A percentile compares a stretch with the other conserved stretches of the same genome.
Conservation (phyloP, 2,329 filamentous ascomycete species). For the Ophiosphaerella narmari region DNA sequence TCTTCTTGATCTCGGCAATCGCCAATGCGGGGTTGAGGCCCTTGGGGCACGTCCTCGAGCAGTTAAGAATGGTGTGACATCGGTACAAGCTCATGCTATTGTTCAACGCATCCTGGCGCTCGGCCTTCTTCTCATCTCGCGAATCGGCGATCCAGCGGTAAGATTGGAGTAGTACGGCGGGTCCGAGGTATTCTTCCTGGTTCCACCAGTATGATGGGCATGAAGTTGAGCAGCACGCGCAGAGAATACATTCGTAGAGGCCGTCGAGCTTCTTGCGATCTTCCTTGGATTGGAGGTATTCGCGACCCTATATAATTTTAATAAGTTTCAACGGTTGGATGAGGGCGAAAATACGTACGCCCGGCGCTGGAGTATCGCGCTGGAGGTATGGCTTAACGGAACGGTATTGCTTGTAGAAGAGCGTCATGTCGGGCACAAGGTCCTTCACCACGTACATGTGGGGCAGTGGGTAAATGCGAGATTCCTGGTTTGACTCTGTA, state of each 20-base stretch:
- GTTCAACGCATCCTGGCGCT: slow-evolving; percentile 89
- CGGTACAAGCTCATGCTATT: slow-evolving; percentile 99
- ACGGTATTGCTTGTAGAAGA: slow-evolving; percentile 99
- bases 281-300: slow-evolving; percentile 86
- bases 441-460: slow-evolving; percentile 99
- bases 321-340: not conserved
- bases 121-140: slow-evolving; percentile 83
- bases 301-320: slow-evolving; percentile 70
- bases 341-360: slow-evolving; percentile 64
- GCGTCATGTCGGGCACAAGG: slow-evolving; percentile 93
- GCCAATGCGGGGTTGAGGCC: slow-evolving; percentile 93
- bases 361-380: slow-evolving; percentile 78
- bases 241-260: slow-evolving; percentile 98
- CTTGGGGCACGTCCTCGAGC: slow-evolving; percentile 97
- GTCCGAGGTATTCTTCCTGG: slow-evolving; percentile 96
- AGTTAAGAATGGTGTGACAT: slow-evolving; percentile 99
- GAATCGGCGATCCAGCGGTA: slow-evolving; percentile 98
- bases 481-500: slow-evolving; percentile 75
- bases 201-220: slow-evolving; percentile 99
- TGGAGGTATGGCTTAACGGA: slow-evolving; percentile 99
- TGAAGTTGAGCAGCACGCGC: slow-evolving; percentile 97
- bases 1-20: slow-evolving; percentile 98
- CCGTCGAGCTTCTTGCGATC: slow-evolving; percentile 97
- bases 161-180: slow-evolving; percentile 93
- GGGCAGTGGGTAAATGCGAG: slow-evolving; percentile 95